Base-by-base conservation (phyloP, 805 yeast species). In the Yamadazyma tumulicola region DNA sequence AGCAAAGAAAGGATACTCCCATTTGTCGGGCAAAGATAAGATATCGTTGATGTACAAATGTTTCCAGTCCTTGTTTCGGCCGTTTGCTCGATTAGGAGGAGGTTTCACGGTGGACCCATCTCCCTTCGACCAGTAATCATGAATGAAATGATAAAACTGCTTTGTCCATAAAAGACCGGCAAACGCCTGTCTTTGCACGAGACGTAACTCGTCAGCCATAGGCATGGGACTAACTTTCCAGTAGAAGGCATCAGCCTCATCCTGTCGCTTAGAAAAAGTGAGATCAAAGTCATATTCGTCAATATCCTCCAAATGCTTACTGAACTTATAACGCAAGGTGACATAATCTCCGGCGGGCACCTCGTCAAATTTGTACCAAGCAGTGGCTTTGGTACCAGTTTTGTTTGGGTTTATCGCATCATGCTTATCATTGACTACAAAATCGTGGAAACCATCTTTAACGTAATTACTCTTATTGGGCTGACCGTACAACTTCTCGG, bases 1-100 rank as follows among this genome's bases (percentile, higher is more conserved):
- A 11, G 96, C 96, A 57, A 88, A 88, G 57, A 88, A 88, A 9
- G 96, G 96, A 59, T 88, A 88, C 60, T 88, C 97, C 86, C 95
- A 88, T 56, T 87, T 89, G 55, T 88, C 97, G 2, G 96, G 96
- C 69, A 88, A 73, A 1, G 95, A 85, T 48, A 88, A 68, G 31
- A 88, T 74, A 57, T 88, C 96, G 54, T 86, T 91, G 51, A 85
- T 82, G 61, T 86, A 86, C 57, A 88, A 66, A 57, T 88, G 94
- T 49, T 76, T 77, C 97, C 97, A 88, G 37, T 85, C 88, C 50
- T 75, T 72, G 61, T 88, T 88, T 58, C 97, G 72, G n/a, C 91
- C 85, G 52, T 81, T 77, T 19, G 89, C 91, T 46, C 97, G 67
- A 49, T 88, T 79, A 8, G 74, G 72, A 2, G 89, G 82, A 0